Evolutionary conservation across 768 basidiomycete species (phyloP), one percentile per base, ranked within the genome.

Genomic region (Rhizopogon vinicolor): DNA sequence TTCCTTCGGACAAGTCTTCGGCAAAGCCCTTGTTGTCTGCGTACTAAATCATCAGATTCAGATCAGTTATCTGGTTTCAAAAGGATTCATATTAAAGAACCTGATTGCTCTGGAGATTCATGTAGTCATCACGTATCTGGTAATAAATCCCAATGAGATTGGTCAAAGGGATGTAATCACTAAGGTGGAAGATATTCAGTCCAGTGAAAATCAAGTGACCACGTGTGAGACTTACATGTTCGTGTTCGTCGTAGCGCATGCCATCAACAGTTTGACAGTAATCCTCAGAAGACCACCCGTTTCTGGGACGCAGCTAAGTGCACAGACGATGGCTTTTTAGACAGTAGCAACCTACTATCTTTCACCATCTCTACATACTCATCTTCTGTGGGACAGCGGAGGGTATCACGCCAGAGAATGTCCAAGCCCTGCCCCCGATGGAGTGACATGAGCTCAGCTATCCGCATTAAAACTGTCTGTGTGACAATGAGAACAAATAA

Each of bases 251-350:
- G 82, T 83, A 13, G 81, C 76, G 60, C 84, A 87, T 0, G 89
- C 91, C 91, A 93, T 94, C 89, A 98, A 91, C n/a, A 96, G 79
- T 68, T 92, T 95, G 63, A 96, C 84, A 0, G 89, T 88, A 44
- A 95, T 83, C n/a, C 94, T 78, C 56, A 96, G 83, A 1, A 96
- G 76, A 3, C 94, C 93, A 1, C 94, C 92, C 0, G 93, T 94
- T 69, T 98, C 93, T 97, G 62, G 5, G 8, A n/a, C 0, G 13
- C 25, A 10, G 1, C 14, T 7, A 50, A 12, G 10, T 52, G 25
- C 33, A 48, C 19, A 51, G 9, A 25, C 3, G 5, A 14, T 13
- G 4, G 3, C 14, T 22, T 19, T 13, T 35, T 52, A 49, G n/a
- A 12, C 29, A 35, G 29, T 19, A 16, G 28, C 18, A 18, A 62